Base-by-base conservation (phyloP, 495 filamentous ascomycete genomes). In the Darksidea phi region DNA sequence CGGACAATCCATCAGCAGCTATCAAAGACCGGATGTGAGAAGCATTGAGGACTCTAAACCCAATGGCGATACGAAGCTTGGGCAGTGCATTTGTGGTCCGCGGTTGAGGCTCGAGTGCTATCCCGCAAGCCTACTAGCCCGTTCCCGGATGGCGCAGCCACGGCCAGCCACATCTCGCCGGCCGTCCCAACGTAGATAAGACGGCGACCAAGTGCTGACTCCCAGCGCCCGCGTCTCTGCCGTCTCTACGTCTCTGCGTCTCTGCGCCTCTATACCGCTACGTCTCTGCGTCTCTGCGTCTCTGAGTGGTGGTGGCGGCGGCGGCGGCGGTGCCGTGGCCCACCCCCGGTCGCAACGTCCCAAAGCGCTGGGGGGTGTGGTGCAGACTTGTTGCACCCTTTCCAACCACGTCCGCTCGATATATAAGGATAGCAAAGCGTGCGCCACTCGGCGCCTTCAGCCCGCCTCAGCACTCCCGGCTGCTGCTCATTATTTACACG, bases 111-210 rank as follows among this genome's bases (percentile, higher is more conserved):
- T 32, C 15, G 25, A 13, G 24, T 17, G n/a, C 54, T 47, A 47
- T 34, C 21, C 41, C 41, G 41, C 41, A n/a, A 21, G 3, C 13
- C n/a, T 13, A 5, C 46, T 23, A 10, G 37, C 21, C 10, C 26
- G 15, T 36, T 6, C 47, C 48, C 47, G 3, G 24, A 53, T 50
- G 34, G 38, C 48, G 47, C 52, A 60, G 48, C 48, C 56, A 50
- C 55, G 21, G 38, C 2, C 32, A 36, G 47, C 47, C 51, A 47
- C 51, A 17, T 11, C 12, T 18, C 46, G 45, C 11, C 18, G 12
- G 41, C 3, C 4, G 43, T 42, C 41, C 43, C 42, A 42, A 50
- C 43, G 11, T 28, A 58, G 55, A 58, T 41, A 58, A 50, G 34
- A 43, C 13, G 41, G 18, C 15, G 15, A 20, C 13, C 13, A 20